Base-by-base conservation (phyloP, 306 rosid species). In the Ormosia semicastrata region DNA sequence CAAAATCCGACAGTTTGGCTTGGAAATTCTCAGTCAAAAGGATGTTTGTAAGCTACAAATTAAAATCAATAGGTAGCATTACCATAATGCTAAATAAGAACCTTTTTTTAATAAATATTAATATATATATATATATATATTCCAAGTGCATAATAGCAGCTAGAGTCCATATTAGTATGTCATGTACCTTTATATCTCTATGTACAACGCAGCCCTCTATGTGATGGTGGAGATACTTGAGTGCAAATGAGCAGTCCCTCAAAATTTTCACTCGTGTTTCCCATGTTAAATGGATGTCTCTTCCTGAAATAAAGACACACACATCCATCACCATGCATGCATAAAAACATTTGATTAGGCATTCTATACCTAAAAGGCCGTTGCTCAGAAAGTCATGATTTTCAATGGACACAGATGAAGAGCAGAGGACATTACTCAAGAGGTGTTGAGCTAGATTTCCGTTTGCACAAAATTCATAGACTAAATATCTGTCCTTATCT, bases 401-500 rank as follows among this genome's bases (percentile, higher is more conserved):
- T 64, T n/a, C 6, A 30, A 8, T 65, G 11, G 12, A 65, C 71
- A 65, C 39, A 39, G 6, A 30, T 15, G 6, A 57, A 40, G 30
- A 53, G 76, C 1, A 70, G 50, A 65, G 62, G 37, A 57, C 41
- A 30, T 73, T 92, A 95, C 98, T 87, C 47, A 93, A 76, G 73
- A 94, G 97, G 83, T 91, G 97, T 29, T 91, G 90, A 83, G 94
- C 97, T 0, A 94, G 92, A 86, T 94, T 93, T 63, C 97, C 97
- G 8, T 71, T 81, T 0, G 93, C 84, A 65, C 98, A 94, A 34
- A 83, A 93, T 59, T 94, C 98, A 24, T 94, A 91, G 44, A 94
- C 97, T 5, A 94, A 87, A 83, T 90, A 94, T 50, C 85, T 88
- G 14, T 93, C 90, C 0, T 89, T 94, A 30, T 71, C 89, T 44